These are phyloP conservation scores for Beauveria rudraprayagi DNA, from an alignment of 2,329 filamentous ascomycete species.

Conservation along the genomic window DNA sequence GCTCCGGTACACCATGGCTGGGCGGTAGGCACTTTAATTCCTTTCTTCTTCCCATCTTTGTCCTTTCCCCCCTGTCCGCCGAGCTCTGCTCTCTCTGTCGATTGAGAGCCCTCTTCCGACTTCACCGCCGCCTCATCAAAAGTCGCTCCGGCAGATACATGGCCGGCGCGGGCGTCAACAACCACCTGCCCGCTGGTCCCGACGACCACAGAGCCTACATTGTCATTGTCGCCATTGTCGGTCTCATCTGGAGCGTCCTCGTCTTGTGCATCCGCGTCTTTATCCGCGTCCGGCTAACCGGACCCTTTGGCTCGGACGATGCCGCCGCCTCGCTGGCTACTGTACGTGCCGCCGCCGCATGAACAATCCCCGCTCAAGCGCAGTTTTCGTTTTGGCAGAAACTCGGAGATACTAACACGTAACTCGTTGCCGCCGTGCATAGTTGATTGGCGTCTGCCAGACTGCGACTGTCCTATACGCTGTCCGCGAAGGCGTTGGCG, in stretches of 20 bases:
- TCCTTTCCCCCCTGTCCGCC: background rate
- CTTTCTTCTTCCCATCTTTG: background rate
- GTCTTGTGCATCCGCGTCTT: slow-evolving; percentile 14
- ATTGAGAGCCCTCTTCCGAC: background rate
- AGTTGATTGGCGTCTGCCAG: slow-evolving; percentile 12
- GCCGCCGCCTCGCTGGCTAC: slow-evolving; percentile 12
- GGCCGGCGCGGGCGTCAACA: slow-evolving; percentile 1
- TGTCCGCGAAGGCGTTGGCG: slow-evolving; percentile 13
- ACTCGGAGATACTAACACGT: background rate
- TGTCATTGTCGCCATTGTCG: slow-evolving; percentile 14
- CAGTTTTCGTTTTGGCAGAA: background rate
- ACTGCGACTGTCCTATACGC: slow-evolving; percentile 6
- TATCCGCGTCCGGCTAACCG: slow-evolving; percentile 13
- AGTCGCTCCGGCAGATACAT: background rate
- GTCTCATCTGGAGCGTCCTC: slow-evolving; percentile 14
- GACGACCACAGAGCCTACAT: slow-evolving; percentile 14
- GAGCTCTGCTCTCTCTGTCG: no score
- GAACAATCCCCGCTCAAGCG: background rate
- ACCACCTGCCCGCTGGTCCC: slow-evolving; percentile 9
- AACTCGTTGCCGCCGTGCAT: background rate
- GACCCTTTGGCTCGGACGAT: slow-evolving; percentile 14
- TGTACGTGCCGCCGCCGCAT: slow-evolving; percentile 2
- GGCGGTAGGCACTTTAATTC: background rate
- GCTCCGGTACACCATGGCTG: background rate
- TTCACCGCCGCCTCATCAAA: background rate